Evolutionary conservation across 2,329 filamentous ascomycete species (phyloP).

Genomic region (Penicillium sp.): DNA sequence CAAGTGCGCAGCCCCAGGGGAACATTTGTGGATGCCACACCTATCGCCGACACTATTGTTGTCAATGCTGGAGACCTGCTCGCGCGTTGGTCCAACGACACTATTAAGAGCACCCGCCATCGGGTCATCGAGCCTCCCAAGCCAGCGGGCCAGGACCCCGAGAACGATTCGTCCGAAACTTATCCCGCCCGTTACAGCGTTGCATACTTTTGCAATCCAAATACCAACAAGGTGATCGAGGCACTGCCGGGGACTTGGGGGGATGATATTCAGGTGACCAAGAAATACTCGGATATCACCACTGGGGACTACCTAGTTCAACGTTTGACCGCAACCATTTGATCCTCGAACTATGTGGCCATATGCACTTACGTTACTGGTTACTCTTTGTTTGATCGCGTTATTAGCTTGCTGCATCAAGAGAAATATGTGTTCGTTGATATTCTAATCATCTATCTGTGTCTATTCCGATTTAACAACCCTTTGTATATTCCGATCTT

Average conservation of each 20-base stretch:
- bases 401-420: neutral
- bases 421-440: neutral
- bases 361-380: neutral
- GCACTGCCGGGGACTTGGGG: conserved; percentile 73
- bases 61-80: conserved; percentile 86
- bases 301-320: conserved; percentile 76
- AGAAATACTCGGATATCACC: conserved; percentile 74
- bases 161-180: conserved; percentile 34
- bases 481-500: neutral
- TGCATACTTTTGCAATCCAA: conserved; percentile 90
- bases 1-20: conserved; percentile 67
- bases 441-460: too few relatives aligned
- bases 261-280: conserved; percentile 54
- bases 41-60: conserved; percentile 75
- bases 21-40: conserved; percentile 74
- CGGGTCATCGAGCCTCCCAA: conserved; percentile 81
- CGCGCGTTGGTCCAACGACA: conserved; percentile 84
- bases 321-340: conserved; percentile 70
- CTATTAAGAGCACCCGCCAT: conserved; percentile 84
- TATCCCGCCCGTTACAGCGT: conserved; percentile 81
- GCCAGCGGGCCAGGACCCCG: conserved; percentile 36
- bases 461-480: too few relatives aligned
- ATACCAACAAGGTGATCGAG: conserved; percentile 70
- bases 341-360: neutral
- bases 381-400: neutral